phyloP scores from a whole-genome alignment of 2,329 filamentous ascomycete genomes.

The Aspergillus tanneri region DNA sequence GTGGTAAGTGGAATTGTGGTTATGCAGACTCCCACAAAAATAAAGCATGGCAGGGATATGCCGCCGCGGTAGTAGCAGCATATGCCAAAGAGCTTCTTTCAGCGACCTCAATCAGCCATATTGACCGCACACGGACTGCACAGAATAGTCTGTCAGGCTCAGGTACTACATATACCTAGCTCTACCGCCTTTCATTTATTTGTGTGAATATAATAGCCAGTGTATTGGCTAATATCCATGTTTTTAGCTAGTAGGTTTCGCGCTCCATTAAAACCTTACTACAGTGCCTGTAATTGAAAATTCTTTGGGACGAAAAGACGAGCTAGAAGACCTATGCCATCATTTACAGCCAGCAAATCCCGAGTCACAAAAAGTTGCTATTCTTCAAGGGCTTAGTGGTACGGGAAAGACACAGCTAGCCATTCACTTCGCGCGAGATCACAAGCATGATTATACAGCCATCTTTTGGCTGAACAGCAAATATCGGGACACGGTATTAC shows the following conservation, averaged over 20 bases:
- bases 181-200: too few relatives aligned
- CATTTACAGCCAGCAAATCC: constrained; percentile 13
- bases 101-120: not conserved
- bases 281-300: constrained; percentile 13
- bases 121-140: not conserved
- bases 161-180: not conserved
- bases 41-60: constrained; percentile 2
- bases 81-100: constrained; percentile 4
- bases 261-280: constrained; percentile 13
- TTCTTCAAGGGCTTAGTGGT: constrained; percentile 25
- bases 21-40: constrained; percentile 5
- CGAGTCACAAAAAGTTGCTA: constrained; percentile 14
- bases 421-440: constrained; percentile 20
- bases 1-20: constrained; percentile 5
- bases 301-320: constrained; percentile 17
- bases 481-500: constrained; percentile 17
- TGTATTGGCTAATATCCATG: not conserved
- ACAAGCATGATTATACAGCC: constrained; percentile 23
- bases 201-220: not conserved
- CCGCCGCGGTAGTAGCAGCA: not conserved
- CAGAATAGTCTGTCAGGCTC: not conserved
- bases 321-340: constrained; percentile 18
- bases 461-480: constrained; percentile 32
- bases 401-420: constrained; percentile 29
- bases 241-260: constrained; percentile 7